These are phyloP conservation scores for Blastocystis sp. DNA, from an alignment of 352 stramenopile species.

Conservation along the genomic window DNA sequence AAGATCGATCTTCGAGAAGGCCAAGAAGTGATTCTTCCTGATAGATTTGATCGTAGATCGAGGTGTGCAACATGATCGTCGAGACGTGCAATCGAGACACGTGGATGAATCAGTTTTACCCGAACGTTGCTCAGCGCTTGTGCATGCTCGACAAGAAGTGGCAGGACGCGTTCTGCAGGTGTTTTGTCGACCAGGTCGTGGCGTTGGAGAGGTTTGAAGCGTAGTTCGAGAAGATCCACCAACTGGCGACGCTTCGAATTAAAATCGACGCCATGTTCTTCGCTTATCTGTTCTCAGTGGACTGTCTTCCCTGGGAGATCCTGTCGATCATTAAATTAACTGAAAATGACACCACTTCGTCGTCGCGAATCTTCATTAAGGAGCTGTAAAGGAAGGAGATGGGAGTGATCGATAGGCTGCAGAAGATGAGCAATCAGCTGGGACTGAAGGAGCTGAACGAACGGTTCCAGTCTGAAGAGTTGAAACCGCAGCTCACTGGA, in stretches of 20 bases:
- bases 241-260: conserved; percentile 92
- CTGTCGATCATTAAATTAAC: conserved; percentile 91
- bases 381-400: conserved; percentile 77
- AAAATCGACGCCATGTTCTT: conserved; percentile 77
- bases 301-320: conserved; percentile 93
- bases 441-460: conserved; percentile 88
- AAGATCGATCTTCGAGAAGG: conserved; percentile 91
- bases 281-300: conserved; percentile 90
- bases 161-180: conserved; percentile 72
- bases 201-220: background rate
- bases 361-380: conserved; percentile 98
- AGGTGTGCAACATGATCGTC: conserved; percentile 98
- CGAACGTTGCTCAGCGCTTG: conserved; percentile 40
- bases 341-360: conserved; percentile 97
- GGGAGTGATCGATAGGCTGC: conserved; percentile 63
- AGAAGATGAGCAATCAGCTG: conserved; percentile 93
- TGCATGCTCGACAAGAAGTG: conserved; percentile 70
- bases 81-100: conserved; percentile 95
- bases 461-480: conserved; percentile 82
- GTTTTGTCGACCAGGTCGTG: conserved; percentile 70
- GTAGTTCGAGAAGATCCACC: conserved; percentile 45
- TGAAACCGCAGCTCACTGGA: conserved; percentile 82
- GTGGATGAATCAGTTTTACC: conserved; percentile 58
- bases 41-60: conserved; percentile 67
- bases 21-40: conserved; percentile 71